These are phyloP conservation scores for Pseudotulostoma volvatum DNA, from an alignment of 495 filamentous ascomycete species.

Conservation along the genomic window DNA sequence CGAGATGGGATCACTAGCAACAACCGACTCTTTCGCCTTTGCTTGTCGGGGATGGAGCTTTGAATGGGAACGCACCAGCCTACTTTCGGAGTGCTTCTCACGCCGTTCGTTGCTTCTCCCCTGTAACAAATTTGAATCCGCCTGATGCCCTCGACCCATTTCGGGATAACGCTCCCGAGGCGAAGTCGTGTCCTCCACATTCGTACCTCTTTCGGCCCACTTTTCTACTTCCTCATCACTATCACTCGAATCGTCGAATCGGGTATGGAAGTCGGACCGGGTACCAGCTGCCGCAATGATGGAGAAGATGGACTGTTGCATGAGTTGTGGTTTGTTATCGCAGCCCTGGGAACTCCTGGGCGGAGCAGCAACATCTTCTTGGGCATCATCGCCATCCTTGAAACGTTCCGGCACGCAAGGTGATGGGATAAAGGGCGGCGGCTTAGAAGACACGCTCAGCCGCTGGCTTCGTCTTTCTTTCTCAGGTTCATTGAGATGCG, in stretches of 20 bases:
- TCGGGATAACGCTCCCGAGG: not conserved
- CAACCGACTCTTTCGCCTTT: constrained; percentile 8
- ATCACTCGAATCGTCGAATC: constrained; percentile 72
- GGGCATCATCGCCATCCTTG: constrained; percentile 51
- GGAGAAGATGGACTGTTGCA: constrained; percentile 92
- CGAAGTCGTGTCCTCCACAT: not conserved
- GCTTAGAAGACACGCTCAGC: constrained; percentile 42
- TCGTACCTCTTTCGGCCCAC: not conserved
- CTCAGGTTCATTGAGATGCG: constrained; percentile 16
- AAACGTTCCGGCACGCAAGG: constrained; percentile 67
- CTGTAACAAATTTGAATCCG: constrained; percentile 7
- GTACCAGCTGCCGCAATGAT: constrained; percentile 85
- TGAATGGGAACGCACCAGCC: constrained; percentile 40
- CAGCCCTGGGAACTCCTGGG: constrained; percentile 18
- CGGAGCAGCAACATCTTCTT: constrained; percentile 59
- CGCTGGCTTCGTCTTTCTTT: constrained; percentile 28
- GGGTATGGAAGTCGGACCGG: constrained; percentile 57
- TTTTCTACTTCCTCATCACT: constrained; percentile 46
- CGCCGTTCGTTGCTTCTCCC: constrained; percentile 31
- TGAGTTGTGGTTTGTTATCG: constrained; percentile 38
- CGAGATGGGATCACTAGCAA: constrained; percentile 8
- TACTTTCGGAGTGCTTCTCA: constrained; percentile 44
- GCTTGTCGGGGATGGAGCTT: constrained; percentile 30
- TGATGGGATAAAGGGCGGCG: constrained; percentile 38
- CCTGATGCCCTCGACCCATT: not conserved